Percentiles rank a stretch among this genome's conserved stretches.
These are phyloP conservation scores for Aspergillus terreus DNA, from an alignment of 2,329 filamentous ascomycete genomes.

Conservation along the genomic window DNA sequence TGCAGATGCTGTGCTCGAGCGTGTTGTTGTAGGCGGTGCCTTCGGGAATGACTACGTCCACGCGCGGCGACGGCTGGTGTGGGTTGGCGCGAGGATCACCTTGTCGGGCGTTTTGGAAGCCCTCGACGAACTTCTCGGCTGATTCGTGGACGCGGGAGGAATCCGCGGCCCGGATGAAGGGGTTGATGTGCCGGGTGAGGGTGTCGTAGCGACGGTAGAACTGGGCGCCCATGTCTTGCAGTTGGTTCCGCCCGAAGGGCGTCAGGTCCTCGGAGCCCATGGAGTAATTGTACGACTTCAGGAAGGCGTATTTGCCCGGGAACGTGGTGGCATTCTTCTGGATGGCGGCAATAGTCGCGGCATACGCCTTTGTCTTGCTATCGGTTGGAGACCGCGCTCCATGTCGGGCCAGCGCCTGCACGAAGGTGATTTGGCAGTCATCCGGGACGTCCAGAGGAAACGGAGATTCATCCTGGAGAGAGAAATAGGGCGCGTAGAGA, in stretches of 20 bases:
- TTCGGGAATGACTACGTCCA: slow-evolving; percentile 69
- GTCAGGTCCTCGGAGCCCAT: slow-evolving; percentile 69
- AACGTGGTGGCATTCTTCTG: slow-evolving; percentile 57
- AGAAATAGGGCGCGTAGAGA: slow-evolving; percentile 82
- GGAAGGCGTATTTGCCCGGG: slow-evolving; percentile 62
- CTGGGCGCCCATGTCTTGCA: slow-evolving; percentile 70
- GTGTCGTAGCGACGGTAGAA: slow-evolving; percentile 71
- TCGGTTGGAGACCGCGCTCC: slow-evolving; percentile 77
- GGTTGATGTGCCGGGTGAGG: slow-evolving; percentile 56
- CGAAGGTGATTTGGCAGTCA: slow-evolving; percentile 74
- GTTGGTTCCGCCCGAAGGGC: slow-evolving; percentile 62
- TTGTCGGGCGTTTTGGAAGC: slow-evolving; percentile 60
- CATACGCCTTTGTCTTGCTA: slow-evolving; percentile 63
- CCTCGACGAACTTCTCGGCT: slow-evolving; percentile 69
- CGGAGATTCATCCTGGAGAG: slow-evolving; percentile 58
- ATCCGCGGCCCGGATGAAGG: slow-evolving; percentile 69
- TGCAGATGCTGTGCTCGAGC: slow-evolving; percentile 70
- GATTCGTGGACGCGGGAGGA: slow-evolving; percentile 71
- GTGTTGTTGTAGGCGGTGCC: slow-evolving; percentile 70
- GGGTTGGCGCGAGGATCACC: slow-evolving; percentile 36
- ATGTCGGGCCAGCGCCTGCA: slow-evolving; percentile 76
- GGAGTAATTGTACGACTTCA: slow-evolving; percentile 67
- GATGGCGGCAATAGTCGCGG: slow-evolving; percentile 61
- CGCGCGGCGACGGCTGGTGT: slow-evolving; percentile 49
- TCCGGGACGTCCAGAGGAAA: slow-evolving; percentile 59